A percentile compares a stretch with the other conserved stretches of the same genome.
Conservation (phyloP, 2,329 filamentous ascomycete species). For the Grosmannia huntii region DNA sequence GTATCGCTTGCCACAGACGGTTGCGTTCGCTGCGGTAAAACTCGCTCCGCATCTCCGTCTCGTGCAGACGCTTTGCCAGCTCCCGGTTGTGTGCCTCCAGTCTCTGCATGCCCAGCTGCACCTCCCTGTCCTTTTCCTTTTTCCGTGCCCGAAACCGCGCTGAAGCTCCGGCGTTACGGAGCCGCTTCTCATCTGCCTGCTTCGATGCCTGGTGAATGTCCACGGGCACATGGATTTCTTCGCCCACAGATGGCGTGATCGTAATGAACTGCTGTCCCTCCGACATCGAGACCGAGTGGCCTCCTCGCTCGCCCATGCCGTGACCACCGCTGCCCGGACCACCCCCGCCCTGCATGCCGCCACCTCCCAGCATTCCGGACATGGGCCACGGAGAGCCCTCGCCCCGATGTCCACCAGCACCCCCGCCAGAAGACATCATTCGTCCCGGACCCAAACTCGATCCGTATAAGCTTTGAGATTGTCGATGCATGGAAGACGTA, state of each 20-base stretch:
- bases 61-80: slow-evolving; percentile 39
- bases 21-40: slow-evolving; percentile 64
- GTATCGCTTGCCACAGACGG: slow-evolving; percentile 53
- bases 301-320: background rate
- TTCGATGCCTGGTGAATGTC: slow-evolving; percentile 73
- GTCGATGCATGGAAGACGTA: background rate
- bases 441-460: background rate
- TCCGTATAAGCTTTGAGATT: background rate
- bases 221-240: slow-evolving; percentile 48
- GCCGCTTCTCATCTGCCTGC: slow-evolving; percentile 73
- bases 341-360: background rate
- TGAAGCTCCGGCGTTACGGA: slow-evolving; percentile 74
- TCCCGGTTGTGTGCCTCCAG: slow-evolving; percentile 57
- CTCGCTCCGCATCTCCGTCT: slow-evolving; percentile 50
- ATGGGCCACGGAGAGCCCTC: slow-evolving; percentile 10
- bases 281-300: slow-evolving; percentile 10
- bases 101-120: slow-evolving; percentile 53
- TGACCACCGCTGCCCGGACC: background rate
- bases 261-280: slow-evolving; percentile 19
- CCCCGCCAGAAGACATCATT: background rate
- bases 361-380: slow-evolving; percentile 3
- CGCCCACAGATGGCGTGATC: slow-evolving; percentile 24
- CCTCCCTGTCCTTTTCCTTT: slow-evolving; percentile 70
- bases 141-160: slow-evolving; percentile 69
- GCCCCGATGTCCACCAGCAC: background rate